Evolutionary conservation across 1,284 basidiomycete genomes (phyloP), one percentile per base, ranked within the genome.

Genomic region (Spongiforma sp.): DNA sequence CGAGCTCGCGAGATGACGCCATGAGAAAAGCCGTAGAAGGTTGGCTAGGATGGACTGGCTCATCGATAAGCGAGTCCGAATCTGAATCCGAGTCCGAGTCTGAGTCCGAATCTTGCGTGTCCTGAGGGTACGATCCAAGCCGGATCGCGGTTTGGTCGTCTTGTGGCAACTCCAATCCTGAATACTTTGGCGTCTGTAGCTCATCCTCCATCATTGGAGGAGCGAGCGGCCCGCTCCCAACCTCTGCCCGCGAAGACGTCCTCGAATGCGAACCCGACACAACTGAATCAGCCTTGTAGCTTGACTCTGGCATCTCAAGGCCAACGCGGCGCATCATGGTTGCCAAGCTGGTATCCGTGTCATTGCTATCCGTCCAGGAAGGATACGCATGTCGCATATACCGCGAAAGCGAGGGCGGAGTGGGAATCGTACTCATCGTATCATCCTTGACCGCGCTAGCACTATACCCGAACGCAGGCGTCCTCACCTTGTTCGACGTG

Each of bases 341-440:
- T 53, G 85, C 84, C 54, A 87, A 69, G 60, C 81, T 81, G 11
- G 74, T 64, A 57, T 81, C 81, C 0, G 74, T 81, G 21, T 69
- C 73, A 60, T 80, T 84, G 41, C 76, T 82, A 46, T 86, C 84
- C 9, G 80, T 76, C 41, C 78, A 78, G 11, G 74, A 68, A 24
- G 70, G 71, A 60, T 79, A 74, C 15, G 75, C 68, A 28, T 74
- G 77, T 10, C 80, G 80, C 36, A 75, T 80, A 69, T 91, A 91
- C 17, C 84, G 80, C 19, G 88, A 86, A 15, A 92, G 78, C 1
- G 89, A 91, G 26, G 90, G 91, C 5, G 89, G 88, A 1, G 87
- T 86, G 1, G 85, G 82, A 64, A 89, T 81, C 14, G 86, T 86
- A 75, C 88, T 90, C 80, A 88, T 83, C 62, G 86, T 91, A 21